Base-by-base conservation (phyloP, 768 basidiomycete genomes). In the Infundibulicybe gibba region DNA sequence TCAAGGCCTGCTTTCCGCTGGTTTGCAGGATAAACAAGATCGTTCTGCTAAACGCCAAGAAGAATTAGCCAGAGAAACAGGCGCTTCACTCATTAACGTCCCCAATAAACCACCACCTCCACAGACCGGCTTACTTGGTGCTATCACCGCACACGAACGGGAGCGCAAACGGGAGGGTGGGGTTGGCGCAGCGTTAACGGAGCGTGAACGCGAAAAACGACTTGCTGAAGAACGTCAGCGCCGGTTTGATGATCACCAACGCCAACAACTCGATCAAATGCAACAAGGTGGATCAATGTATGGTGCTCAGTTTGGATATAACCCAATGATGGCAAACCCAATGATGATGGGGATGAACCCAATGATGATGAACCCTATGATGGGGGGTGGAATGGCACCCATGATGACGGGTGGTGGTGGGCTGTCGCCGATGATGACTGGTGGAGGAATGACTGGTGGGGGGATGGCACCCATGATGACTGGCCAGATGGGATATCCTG, bases 1-100 rank as follows among this genome's bases (percentile, higher is more conserved):
- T 3, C 93, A 95, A 50, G 97, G 97, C 6, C 70, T 99, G 13
- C 81, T 99, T 34, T 94, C 93, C 48, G 92, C 93, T 45, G 97
- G 97, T 32, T 74, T 98, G 54, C 91, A 95, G 59, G 94, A 97
- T 62, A 92, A 92, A 63, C 86, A 94, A 62, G 94, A 97, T 60
- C 82, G 95, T 32, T 97, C 94, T 25, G 97, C 97, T 2, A 94
- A 94, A 65, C 79, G 87, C 44, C 93, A 97, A 58, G 95, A 99
- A 63, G 91, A 97, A 63, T 67, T 90, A 10, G 97, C 97, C 9
- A 77, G 94, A 32, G 94, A 97, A 67, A 84, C 77, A 6, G 97
- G 97, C 21, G 89, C 82, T 13, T 92, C 93, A 3, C 77, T 98
- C 44, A 85, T 98, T 70, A 94, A 95, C 62, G 91, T 99, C n/a